Conservation (phyloP, 2,329 filamentous ascomycete species). For the Xylariaceae sp. region DNA sequence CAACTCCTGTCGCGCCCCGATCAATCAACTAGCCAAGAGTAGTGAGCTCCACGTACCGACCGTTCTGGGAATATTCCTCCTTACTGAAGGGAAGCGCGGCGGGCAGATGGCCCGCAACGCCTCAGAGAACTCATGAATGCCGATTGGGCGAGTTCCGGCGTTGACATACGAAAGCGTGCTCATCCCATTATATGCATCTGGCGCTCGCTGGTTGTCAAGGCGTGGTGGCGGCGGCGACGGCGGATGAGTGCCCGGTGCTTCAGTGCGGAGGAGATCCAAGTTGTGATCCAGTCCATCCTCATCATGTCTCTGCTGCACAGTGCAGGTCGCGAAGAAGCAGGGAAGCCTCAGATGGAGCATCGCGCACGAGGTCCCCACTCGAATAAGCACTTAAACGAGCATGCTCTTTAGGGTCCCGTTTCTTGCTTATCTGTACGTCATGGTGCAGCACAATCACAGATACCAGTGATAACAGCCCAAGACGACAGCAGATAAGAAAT, state of each 20-base stretch:
- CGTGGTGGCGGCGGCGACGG: not conserved
- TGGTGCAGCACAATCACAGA: not conserved
- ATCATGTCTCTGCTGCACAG: not conserved
- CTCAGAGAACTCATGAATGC: slow-evolving; percentile 42
- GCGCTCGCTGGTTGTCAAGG: not conserved
- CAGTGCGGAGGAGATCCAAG: not conserved
- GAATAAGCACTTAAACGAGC: not conserved
- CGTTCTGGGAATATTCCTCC: slow-evolving; percentile 34
- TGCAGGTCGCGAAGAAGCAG: not conserved
- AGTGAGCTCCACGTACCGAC: slow-evolving; percentile 39
- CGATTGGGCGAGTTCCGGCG: slow-evolving; percentile 39
- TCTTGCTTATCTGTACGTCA: slow-evolving; percentile 20
- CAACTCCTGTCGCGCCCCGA: not conserved
- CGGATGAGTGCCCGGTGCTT: not conserved
- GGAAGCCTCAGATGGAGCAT: too few species aligned
- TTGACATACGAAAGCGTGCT: slow-evolving; percentile 37
- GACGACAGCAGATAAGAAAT: too few species aligned
- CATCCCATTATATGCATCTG: slow-evolving; percentile 38
- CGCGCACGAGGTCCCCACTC: not conserved
- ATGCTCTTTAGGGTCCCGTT: not conserved
- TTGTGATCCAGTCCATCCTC: not conserved
- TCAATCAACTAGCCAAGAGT: not conserved
- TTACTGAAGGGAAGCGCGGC: slow-evolving; percentile 46
- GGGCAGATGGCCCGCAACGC: slow-evolving; percentile 48
- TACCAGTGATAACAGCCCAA: too few species aligned